Percentiles rank a stretch among this genome's conserved stretches.
Conservation (phyloP, 75 land plant species). For the Pinus albicaulis region DNA sequence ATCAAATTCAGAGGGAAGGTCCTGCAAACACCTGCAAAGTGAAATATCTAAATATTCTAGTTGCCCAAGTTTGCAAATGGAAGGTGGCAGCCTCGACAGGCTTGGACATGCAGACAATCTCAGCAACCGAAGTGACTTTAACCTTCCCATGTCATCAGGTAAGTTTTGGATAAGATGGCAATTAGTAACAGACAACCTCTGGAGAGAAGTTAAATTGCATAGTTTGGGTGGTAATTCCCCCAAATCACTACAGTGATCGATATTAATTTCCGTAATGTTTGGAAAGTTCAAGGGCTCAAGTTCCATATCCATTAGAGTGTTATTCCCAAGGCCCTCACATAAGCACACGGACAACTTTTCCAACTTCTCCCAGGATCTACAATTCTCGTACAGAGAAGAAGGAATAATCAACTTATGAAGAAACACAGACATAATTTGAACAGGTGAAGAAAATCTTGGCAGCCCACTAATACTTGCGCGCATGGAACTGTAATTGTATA, state of each 20-base stretch:
- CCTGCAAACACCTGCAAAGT: conserved; percentile 29
- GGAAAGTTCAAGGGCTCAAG: conserved; percentile 25
- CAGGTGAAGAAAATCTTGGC: conserved; percentile 24
- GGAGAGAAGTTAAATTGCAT: conserved; percentile 22
- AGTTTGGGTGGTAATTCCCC: conserved; percentile 33
- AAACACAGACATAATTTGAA: conserved; percentile 47
- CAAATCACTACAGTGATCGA: conserved; percentile 54
- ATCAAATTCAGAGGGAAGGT: conserved; percentile 46
- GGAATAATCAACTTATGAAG: conserved; percentile 44
- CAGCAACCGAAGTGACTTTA: conserved; percentile 31
- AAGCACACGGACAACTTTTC: conserved; percentile 40
- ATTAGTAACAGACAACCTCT: conserved; percentile 40
- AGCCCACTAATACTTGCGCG: conserved; percentile 23
- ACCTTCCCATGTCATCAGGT: conserved; percentile 37
- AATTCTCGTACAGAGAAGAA: conserved; percentile 8
- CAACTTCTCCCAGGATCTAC: conserved; percentile 19
- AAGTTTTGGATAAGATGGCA: conserved; percentile 43
- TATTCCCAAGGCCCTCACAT: conserved; percentile 29
- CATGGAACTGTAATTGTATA: conserved; percentile 29
- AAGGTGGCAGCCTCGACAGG: conserved; percentile 35
- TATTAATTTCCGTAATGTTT: conserved; percentile 32
- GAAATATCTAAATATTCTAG: conserved; percentile 57
- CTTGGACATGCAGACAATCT: conserved; percentile 51
- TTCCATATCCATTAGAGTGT: neutral
- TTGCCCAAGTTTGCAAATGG: conserved; percentile 27